A percentile compares a stretch with the other conserved stretches of the same genome.
These are phyloP conservation scores for Ogataea saltuana DNA, from an alignment of 805 yeast species.

Conservation along the genomic window DNA sequence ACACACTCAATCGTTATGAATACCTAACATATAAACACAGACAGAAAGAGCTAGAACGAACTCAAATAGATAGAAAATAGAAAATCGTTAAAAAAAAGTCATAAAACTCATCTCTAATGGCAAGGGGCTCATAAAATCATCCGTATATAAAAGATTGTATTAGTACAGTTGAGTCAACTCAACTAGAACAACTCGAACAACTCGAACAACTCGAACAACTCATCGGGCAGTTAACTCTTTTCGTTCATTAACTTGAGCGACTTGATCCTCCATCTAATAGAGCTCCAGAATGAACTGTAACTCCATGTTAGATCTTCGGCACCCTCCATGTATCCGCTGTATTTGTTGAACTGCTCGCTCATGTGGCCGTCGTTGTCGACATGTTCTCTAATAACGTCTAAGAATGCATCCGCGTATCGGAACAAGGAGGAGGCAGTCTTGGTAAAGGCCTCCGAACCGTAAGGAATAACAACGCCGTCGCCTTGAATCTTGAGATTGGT, in stretches of 20 bases:
- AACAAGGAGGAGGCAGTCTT: slow-evolving; percentile 48
- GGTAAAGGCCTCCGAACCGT: slow-evolving; percentile 45
- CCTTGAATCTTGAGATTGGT: slow-evolving; percentile 26
- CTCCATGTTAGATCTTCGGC: slow-evolving; percentile 91
- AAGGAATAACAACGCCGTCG: slow-evolving; percentile 32
- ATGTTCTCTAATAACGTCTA: slow-evolving; percentile 58
- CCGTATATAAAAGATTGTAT: slow-evolving; percentile 2
- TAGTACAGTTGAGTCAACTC: too few relatives aligned
- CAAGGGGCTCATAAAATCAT: too few relatives aligned
- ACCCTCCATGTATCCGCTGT: slow-evolving; percentile 84
- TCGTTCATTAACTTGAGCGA: slow-evolving; percentile 33
- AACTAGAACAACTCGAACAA: too few relatives aligned
- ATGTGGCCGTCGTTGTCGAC: slow-evolving; percentile 67
- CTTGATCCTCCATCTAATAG: slow-evolving; percentile 62
- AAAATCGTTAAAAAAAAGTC: neutral
- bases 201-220: too few relatives aligned
- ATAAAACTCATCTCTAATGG: slow-evolving; percentile 10
- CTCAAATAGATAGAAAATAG: too few relatives aligned
- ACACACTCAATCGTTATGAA: slow-evolving; percentile 5
- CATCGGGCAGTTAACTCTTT: too few relatives aligned
- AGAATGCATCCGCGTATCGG: slow-evolving; percentile 65
- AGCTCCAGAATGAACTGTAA: slow-evolving; percentile 72
- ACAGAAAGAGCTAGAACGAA: neutral
- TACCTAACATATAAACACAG: slow-evolving; percentile 11
- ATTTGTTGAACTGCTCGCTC: slow-evolving; percentile 86